A percentile compares a stretch with the other conserved stretches of the same genome.
Evolutionary conservation across 2,329 filamentous ascomycete genomes (phyloP).

Genomic region (Pseudopithomyces chartarum): DNA sequence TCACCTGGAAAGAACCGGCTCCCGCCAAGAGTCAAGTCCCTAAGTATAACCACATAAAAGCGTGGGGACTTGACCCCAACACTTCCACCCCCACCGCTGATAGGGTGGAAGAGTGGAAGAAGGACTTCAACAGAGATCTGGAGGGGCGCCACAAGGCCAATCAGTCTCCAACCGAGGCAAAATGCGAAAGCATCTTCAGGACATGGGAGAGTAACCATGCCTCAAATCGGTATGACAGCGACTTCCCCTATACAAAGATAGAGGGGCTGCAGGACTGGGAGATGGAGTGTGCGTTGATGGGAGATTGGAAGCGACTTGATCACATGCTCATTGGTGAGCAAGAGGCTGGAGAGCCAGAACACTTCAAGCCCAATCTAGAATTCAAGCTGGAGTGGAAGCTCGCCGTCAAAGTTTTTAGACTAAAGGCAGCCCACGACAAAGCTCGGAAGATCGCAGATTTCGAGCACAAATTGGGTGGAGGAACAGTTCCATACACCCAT

Average conservation of each 20-base stretch:
- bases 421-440: not conserved
- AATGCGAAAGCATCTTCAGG: not conserved
- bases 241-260: not conserved
- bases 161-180: not conserved
- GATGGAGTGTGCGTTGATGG: not conserved
- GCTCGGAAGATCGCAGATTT: not conserved
- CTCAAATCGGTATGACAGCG: not conserved
- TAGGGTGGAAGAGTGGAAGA: too few species aligned
- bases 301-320: not conserved
- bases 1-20: not conserved
- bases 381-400: not conserved
- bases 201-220: not conserved
- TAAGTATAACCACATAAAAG: not conserved
- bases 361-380: not conserved
- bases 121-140: not conserved
- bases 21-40: not conserved
- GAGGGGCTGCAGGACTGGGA: not conserved
- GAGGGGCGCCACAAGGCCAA: not conserved
- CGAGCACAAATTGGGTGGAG: too few species aligned
- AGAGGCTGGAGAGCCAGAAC: not conserved
- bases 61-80: not conserved
- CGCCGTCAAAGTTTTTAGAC: not conserved
- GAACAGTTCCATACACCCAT: too few species aligned
- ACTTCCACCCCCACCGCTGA: not conserved
- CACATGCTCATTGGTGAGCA: not conserved